Base-by-base conservation (phyloP, 2,329 filamentous ascomycete species). In the Gremmenia infestans region DNA sequence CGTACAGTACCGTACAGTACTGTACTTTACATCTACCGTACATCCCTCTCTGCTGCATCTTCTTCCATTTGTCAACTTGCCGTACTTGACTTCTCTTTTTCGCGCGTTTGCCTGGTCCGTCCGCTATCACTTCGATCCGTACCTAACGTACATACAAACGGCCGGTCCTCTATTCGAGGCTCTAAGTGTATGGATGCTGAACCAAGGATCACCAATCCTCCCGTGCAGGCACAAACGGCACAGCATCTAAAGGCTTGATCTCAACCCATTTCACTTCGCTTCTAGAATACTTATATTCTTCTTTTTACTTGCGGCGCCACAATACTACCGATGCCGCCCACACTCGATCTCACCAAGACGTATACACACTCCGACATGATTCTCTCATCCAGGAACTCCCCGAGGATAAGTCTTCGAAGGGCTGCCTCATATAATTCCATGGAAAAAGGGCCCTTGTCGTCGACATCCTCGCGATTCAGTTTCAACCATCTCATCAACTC, bases 401-500 rank as follows among this genome's bases (percentile, higher is more conserved):
- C 82, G 51, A 74, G 80, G 46, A 74, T 86, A 59, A 85, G 82
- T 67, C 74, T 86, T 62, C 78, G 83, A 48, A 74, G 81, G 61
- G 77, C 80, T 35, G 76, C 76, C n/a, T 81, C 81, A 3, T 86
- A 82, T 68, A 79, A 74, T 57, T 69, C 77, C 55, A 72, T 76
- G 59, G 81, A 85, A 62, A 78, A 71, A 67, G 75, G 70, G 0
- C 79, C 81, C 6, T 66, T 81, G 9, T 86, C 81, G 23, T 81
- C 81, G 50, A 86, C 78, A 25, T 86, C 79, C 36, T 83, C 83
- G 17, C 75, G 81, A 48, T 86, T 86, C 71, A 82, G 74, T 70
- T 85, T 87, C 72, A 85, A 85, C 65, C 82, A 88, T 60, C 78
- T 89, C 40, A 74, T 86, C 63, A 85, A 83, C 70, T 85, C 82